Conservation (phyloP, 768 basidiomycete genomes). For the Candolleomyces efflorescens region DNA sequence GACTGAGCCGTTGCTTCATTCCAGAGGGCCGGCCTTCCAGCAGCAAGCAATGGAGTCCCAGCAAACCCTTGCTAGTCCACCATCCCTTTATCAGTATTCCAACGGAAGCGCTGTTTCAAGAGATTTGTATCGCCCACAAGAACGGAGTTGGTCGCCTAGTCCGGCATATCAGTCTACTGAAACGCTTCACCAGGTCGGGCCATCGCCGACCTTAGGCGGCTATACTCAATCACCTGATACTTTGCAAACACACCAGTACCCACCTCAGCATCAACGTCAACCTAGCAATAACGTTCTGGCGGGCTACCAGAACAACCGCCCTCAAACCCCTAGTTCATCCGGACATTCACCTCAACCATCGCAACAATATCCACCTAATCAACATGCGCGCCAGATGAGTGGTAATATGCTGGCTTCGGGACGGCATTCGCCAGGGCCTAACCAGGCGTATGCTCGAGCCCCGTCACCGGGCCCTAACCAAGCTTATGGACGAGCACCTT, state of each 20-base stretch:
- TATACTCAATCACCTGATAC: slow-evolving; percentile 10
- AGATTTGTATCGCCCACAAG: slow-evolving; percentile 58
- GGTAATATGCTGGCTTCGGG: slow-evolving; percentile 3
- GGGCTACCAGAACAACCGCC: slow-evolving; percentile 2
- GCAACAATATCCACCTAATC: background rate
- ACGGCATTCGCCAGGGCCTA: background rate
- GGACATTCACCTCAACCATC: background rate
- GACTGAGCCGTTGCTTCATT: slow-evolving; percentile 56
- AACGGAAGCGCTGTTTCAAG: slow-evolving; percentile 48
- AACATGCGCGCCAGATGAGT: background rate
- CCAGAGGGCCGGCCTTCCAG: slow-evolving; percentile 28
- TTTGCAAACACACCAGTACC: slow-evolving; percentile 8
- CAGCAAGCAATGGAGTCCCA: slow-evolving; percentile 34
- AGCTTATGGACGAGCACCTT: background rate
- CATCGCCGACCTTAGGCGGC: background rate
- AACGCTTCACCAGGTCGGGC: slow-evolving; percentile 12
- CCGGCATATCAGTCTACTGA: slow-evolving; percentile 25
- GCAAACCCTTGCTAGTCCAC: slow-evolving; percentile 37
- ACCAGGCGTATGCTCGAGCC: background rate
- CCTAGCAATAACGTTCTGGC: slow-evolving; percentile 7
- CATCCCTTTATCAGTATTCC: slow-evolving; percentile 34
- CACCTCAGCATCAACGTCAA: slow-evolving; percentile 11
- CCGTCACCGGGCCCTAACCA: background rate
- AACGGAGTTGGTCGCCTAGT: slow-evolving; percentile 32
- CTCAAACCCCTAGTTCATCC: background rate